Percentiles rank a stretch among this genome's conserved stretches.
Evolutionary conservation across 805 yeast genomes (phyloP).

Genomic region (Tetrapisispora taiwanensis): DNA sequence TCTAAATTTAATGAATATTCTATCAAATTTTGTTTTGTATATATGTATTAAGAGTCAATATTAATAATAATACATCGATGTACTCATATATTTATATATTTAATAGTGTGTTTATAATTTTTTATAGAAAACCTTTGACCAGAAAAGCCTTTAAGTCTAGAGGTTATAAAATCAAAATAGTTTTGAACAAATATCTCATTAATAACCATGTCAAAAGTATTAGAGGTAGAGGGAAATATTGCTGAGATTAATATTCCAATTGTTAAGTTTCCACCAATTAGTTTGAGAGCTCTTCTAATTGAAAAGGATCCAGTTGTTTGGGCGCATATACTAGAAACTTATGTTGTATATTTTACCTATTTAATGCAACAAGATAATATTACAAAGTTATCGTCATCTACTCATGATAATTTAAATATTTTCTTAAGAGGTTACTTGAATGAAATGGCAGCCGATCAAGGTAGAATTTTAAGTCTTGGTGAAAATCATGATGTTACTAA

Average conservation of each 20-base stretch:
- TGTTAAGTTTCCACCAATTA: constrained; percentile 66
- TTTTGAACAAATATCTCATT: too few species aligned
- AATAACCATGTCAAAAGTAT: background rate
- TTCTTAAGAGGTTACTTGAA: constrained; percentile 48
- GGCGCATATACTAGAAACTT: constrained; percentile 61
- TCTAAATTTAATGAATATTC: too few species aligned
- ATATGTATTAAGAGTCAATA: too few species aligned
- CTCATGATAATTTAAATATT: constrained; percentile 46
- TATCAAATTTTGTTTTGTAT: too few species aligned
- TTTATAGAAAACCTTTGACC: too few species aligned
- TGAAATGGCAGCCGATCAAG: constrained; percentile 54
- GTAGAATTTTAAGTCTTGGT: constrained; percentile 57
- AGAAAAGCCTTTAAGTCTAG: too few species aligned
- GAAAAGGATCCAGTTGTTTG: constrained; percentile 81
- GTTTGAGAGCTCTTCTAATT: constrained; percentile 61
- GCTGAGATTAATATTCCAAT: constrained; percentile 38
- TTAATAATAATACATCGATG: too few species aligned
- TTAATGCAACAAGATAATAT: constrained; percentile 32
- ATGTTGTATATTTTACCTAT: constrained; percentile 43
- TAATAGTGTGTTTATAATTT: too few species aligned
- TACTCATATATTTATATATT: too few species aligned
- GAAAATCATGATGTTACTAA: constrained; percentile 56
- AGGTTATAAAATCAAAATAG: too few species aligned
- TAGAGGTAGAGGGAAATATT: constrained; percentile 16
- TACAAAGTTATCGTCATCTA: constrained; percentile 38